Percentiles rank a stretch among this genome's conserved stretches.
Conservation (phyloP, 1,284 basidiomycete genomes). For the Fomitopsis pinicola region DNA sequence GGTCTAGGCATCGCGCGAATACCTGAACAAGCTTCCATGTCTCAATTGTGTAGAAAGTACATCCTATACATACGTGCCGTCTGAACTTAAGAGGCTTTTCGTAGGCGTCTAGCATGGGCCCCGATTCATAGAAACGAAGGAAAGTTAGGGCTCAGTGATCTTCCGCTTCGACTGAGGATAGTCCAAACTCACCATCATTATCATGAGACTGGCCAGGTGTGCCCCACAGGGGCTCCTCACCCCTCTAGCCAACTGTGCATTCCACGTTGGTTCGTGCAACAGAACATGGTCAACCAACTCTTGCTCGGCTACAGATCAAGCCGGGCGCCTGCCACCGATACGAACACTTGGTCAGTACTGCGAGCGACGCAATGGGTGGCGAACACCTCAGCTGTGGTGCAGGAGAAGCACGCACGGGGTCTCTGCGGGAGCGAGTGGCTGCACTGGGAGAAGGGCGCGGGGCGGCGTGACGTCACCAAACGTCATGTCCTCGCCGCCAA, state of each 20-base stretch:
- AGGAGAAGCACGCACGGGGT: background rate
- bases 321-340: background rate
- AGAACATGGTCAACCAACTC: too few species aligned
- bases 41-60: too few species aligned
- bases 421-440: background rate
- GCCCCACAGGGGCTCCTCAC: background rate
- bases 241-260: background rate
- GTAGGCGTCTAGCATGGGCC: background rate
- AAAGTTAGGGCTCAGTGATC: background rate
- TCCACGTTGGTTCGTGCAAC: background rate
- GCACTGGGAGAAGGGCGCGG: background rate
- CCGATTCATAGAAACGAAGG: too few species aligned
- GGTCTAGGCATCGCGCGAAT: too few species aligned
- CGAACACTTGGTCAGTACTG: background rate
- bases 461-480: background rate
- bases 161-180: background rate
- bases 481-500: background rate
- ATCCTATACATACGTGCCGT: too few species aligned
- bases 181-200: background rate
- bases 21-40: too few species aligned
- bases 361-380: background rate
- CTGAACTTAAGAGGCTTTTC: too few species aligned
- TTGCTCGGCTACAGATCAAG: background rate
- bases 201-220: background rate
- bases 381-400: background rate